These are phyloP conservation scores for Phyllosticta ampelicida DNA, from an alignment of 2,329 filamentous ascomycete genomes.

Conservation along the genomic window DNA sequence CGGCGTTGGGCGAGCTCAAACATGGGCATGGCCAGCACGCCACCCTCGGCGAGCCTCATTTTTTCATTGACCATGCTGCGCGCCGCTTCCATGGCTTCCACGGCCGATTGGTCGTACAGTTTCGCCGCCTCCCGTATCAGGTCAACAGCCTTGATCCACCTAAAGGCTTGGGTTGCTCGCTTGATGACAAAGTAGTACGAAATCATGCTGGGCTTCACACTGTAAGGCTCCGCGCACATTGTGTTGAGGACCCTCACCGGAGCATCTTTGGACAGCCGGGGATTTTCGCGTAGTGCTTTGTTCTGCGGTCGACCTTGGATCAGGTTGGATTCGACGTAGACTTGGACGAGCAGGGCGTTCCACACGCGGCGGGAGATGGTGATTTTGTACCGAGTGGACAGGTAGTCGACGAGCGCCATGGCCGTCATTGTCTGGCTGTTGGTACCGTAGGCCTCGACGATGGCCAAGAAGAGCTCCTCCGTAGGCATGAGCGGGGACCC, in stretches of 20 bases:
- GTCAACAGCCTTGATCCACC: background rate
- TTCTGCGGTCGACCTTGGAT: background rate
- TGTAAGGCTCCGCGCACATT: constrained; percentile 50
- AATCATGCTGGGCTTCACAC: constrained; percentile 45
- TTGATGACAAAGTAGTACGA: constrained; percentile 38
- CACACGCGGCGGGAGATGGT: constrained; percentile 49
- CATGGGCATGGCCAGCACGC: background rate
- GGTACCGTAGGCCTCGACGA: constrained; percentile 59
- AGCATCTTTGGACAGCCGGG: constrained; percentile 31
- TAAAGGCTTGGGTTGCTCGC: background rate
- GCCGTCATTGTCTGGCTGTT: constrained; percentile 53
- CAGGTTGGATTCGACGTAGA: constrained; percentile 44
- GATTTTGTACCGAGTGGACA: constrained; percentile 51
- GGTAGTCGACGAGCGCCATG: constrained; percentile 48
- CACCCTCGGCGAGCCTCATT: background rate
- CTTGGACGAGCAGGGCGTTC: constrained; percentile 57
- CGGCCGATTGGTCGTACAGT: background rate
- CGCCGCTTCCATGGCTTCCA: background rate
- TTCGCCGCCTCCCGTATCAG: background rate
- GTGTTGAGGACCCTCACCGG: constrained; percentile 46
- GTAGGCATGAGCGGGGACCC: constrained; percentile 51
- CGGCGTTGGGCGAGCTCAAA: background rate
- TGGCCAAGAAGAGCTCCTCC: constrained; percentile 46
- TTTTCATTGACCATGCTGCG: background rate
- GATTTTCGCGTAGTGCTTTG: constrained; percentile 23